Evolutionary conservation across 768 basidiomycete genomes (phyloP), one percentile per base, ranked within the genome.

Genomic region (Chalciporus piperatus): DNA sequence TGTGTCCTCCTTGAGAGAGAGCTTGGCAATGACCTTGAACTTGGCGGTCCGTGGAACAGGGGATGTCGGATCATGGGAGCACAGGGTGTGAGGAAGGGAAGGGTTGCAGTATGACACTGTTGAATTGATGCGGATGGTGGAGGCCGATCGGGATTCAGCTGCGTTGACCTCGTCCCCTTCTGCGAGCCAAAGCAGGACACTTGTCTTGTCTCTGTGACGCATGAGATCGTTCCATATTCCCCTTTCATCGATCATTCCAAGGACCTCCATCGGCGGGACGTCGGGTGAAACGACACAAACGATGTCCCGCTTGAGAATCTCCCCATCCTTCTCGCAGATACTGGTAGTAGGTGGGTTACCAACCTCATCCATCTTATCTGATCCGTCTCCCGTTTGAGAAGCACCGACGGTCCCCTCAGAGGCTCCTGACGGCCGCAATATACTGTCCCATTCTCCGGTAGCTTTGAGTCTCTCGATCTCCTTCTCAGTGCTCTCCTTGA

Each of bases 1-100:
- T 0, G 0, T 0, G 20, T 78, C 77, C 16, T 62, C 1, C 45
- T 64, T 20, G 9, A 68, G 47, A 0, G 78, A 77, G 35, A 80
- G 60, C 57, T 81, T 81, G 0, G 74, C 78, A 17, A 66, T 62
- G 3, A 78, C 77, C 1, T 61, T 56, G 12, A 80, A 71, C 33
- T 46, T 72, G n/a, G 71, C 64, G 3, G 74, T 78, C 5, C 48
- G 59, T 1, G 58, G 66, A 9, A 41, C 33, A 17, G 50, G 33
- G 6, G 2, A 33, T 6, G 33, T 6, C 14, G 14, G 2, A 1
- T 2, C 1, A 37, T 64, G 66, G 2, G 23, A 9, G 30, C 61
- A 63, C 35, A 37, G 6, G 35, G 16, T 37, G 10, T 37, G 35
- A 6, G 59, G 54, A 32, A 32, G 2, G 3, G 30, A 32, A 32